Conservation (phyloP, 257 asterid species). For the Paulownia fortunei region DNA sequence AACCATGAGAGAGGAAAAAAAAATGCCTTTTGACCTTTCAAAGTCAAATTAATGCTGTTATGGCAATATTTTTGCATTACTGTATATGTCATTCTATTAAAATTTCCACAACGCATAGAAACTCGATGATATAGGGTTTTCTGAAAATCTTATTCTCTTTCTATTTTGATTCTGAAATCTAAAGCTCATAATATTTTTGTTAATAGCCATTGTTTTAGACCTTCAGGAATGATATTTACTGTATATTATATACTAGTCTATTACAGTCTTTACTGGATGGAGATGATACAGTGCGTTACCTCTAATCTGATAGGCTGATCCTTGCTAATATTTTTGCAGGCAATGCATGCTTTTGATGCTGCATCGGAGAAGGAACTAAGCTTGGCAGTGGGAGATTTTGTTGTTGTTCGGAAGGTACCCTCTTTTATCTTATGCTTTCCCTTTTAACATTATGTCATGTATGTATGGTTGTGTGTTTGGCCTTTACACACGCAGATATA, state of each 20-base stretch:
- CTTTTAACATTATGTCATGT: not conserved
- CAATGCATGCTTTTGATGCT: constrained; percentile 76
- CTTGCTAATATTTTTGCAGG: constrained; percentile 51
- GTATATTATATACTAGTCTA: not conserved
- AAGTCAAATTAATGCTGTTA: not conserved
- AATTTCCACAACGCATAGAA: not conserved
- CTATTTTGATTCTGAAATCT: constrained; percentile 14
- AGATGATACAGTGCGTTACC: not conserved
- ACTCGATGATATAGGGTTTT: not conserved
- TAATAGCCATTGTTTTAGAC: not conserved
- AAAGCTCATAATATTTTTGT: constrained; percentile 9
- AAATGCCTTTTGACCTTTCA: not conserved
- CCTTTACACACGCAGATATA: not conserved
- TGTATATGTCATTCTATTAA: not conserved
- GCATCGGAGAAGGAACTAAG: constrained; percentile 83
- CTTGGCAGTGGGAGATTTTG: constrained; percentile 80
- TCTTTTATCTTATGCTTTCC: not conserved
- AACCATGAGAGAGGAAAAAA: not conserved
- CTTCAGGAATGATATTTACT: not conserved
- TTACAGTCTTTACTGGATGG: constrained; percentile 10
- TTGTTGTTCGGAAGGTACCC: constrained; percentile 82
- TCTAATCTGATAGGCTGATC: not conserved
- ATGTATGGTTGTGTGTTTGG: not conserved
- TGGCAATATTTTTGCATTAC: not conserved
- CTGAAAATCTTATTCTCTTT: not conserved